A percentile compares a stretch with the other conserved stretches of the same genome.
phyloP scores from a whole-genome alignment of 2,329 filamentous ascomycete genomes.

The Aspergillus clavatus region DNA sequence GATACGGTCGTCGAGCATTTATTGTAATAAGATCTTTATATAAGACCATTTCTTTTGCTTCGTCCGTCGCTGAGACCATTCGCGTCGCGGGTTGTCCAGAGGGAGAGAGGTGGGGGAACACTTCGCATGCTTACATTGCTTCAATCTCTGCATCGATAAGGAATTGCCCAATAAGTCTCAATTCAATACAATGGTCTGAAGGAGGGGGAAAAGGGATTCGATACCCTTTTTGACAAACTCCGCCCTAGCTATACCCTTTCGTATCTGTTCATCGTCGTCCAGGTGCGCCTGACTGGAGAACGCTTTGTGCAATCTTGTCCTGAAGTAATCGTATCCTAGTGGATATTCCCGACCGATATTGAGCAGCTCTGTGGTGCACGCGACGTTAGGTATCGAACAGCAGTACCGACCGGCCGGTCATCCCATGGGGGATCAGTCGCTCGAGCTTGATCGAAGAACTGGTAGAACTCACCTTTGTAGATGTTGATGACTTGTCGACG shows the following conservation, averaged over 20 bases:
- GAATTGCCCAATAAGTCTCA: no score
- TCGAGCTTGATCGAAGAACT: no score
- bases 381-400: neutral
- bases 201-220: conserved; percentile 7
- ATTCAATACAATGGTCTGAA: no score
- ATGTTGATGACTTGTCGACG: conserved; percentile 75
- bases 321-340: conserved; percentile 76
- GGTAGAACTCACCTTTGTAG: conserved; percentile 68
- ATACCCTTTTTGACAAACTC: conserved; percentile 88
- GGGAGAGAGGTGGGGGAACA: neutral
- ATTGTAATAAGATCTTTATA: conserved; percentile 4
- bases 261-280: conserved; percentile 69
- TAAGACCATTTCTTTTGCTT: neutral
- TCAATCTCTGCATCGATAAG: conserved; percentile 67
- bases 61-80: no score
- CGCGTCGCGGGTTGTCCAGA: neutral
- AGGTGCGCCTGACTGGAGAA: conserved; percentile 72
- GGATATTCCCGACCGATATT: conserved; percentile 83
- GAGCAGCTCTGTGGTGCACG: conserved; percentile 63
- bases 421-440: no score
- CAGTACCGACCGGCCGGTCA: no score
- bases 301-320: conserved; percentile 73
- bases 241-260: conserved; percentile 67
- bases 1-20: neutral
- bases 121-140: conserved; percentile 62